Percentiles rank a stretch among this genome's conserved stretches.
Conservation (phyloP, 2,329 filamentous ascomycete genomes). For the Apiospora marii region DNA sequence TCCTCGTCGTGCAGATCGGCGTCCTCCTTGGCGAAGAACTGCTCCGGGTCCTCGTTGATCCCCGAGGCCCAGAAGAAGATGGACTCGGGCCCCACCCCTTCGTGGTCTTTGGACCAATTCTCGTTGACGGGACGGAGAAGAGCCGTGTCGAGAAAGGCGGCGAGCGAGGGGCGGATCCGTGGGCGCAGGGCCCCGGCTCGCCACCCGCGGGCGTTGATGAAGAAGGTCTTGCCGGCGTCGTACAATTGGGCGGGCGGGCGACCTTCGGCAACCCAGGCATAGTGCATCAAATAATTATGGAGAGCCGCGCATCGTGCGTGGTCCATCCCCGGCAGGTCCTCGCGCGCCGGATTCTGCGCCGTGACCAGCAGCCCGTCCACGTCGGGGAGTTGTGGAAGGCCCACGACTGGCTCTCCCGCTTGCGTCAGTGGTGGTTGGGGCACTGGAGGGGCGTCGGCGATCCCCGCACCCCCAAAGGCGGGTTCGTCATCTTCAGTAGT, state of each 20-base stretch:
- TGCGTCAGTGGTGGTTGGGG: neutral
- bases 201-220: slow-evolving; percentile 30
- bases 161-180: slow-evolving; percentile 38
- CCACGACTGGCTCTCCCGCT: slow-evolving; percentile 25
- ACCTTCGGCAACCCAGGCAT: slow-evolving; percentile 38
- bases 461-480: neutral
- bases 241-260: slow-evolving; percentile 31
- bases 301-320: slow-evolving; percentile 41
- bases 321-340: slow-evolving; percentile 36
- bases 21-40: slow-evolving; percentile 36
- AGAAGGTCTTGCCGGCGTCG: slow-evolving; percentile 32
- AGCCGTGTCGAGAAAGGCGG: slow-evolving; percentile 36
- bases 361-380: slow-evolving; percentile 37
- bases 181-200: slow-evolving; percentile 34
- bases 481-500: neutral
- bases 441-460: too few relatives aligned
- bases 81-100: neutral
- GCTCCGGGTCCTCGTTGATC: slow-evolving; percentile 28
- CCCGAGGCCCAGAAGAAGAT: slow-evolving; percentile 37
- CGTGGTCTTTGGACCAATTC: slow-evolving; percentile 21
- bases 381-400: slow-evolving; percentile 26
- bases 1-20: slow-evolving; percentile 29
- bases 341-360: slow-evolving; percentile 36
- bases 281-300: slow-evolving; percentile 42
- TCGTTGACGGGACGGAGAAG: slow-evolving; percentile 29